Conservation (phyloP, 2,329 filamentous ascomycete genomes). For the Botrytis hyacinthi region DNA sequence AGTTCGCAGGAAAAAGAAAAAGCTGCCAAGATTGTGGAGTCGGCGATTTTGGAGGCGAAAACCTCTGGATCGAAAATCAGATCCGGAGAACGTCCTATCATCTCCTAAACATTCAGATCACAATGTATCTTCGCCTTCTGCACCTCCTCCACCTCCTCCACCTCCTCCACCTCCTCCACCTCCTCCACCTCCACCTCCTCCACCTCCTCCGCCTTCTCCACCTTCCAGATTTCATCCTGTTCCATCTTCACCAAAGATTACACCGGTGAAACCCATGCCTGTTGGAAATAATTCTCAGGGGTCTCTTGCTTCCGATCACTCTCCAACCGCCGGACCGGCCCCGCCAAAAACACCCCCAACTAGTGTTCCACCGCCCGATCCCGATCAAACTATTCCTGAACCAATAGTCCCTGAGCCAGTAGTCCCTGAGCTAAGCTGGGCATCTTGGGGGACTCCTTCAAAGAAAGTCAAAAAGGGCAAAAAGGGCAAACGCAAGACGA, state of each 20-base stretch:
- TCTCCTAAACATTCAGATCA: background rate
- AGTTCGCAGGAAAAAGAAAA: background rate
- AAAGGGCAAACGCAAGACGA: background rate
- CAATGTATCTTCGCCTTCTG: background rate
- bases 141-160: background rate
- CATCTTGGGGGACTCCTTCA: background rate
- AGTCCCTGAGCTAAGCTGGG: background rate
- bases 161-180: background rate
- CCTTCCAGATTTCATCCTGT: background rate
- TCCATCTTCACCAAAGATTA: background rate
- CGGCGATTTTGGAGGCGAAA: background rate
- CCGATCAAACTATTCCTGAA: background rate
- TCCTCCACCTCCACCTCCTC: background rate
- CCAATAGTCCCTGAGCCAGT: background rate
- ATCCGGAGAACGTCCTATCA: background rate
- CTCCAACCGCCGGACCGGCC: background rate
- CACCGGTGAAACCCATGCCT: background rate
- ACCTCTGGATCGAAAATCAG: background rate
- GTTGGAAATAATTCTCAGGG: background rate
- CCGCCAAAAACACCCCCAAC: background rate
- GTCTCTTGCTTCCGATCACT: background rate
- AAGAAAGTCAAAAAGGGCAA: background rate
- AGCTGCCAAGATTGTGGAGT: background rate
- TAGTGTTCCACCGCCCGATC: background rate
- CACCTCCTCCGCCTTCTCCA: background rate